Base-by-base conservation (phyloP, 805 yeast species). In the Tetrapisispora taiwanensis region DNA sequence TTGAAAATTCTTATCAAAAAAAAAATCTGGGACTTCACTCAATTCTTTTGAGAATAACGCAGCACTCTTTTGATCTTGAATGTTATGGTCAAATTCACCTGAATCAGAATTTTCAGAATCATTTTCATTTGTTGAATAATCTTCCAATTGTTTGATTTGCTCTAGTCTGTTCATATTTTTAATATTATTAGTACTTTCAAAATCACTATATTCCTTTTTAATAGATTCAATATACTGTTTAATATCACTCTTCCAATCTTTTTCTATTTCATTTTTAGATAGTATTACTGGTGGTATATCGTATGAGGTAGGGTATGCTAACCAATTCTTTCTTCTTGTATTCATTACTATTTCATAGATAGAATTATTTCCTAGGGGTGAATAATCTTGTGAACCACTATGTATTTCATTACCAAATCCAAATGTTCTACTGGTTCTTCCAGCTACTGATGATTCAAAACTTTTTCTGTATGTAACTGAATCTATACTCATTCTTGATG, bases 261-360 rank as follows among this genome's bases (percentile, higher is more conserved):
- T 70, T 18, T 68, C 68, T 4, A 79, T 58, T 28, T 50, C 54
- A 41, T 56, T 55, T 38, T 75, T 76, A 3, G 81, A 67, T 33
- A 90, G 67, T 39, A 74, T 78, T 10, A 87, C 81, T 20, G 81
- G 87, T 0, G 97, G 95, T 10, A 90, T 90, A 55, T 92, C 97
- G 41, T 73, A 72, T 1, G 75, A 69, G 0, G 95, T 81, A 0
- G 98, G 97, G 7, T 77, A 73, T 34, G 68, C 68, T 22, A 82
- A 46, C 68, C 68, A 63, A 44, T 60, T 55, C 36, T 54, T 63
- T 28, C 63, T 52, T 47, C 66, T 54, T 9, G 67, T 63, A 35
- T 63, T 63, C 66, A 63, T 60, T 1, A 88, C 81, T 43, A 88
- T 67, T 54, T 84, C 92, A 56, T 74, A 84, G 30, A 87, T 78